Evolutionary conservation across 148 eudicot genomes (phyloP).

Genomic region (Chenopodium album): DNA sequence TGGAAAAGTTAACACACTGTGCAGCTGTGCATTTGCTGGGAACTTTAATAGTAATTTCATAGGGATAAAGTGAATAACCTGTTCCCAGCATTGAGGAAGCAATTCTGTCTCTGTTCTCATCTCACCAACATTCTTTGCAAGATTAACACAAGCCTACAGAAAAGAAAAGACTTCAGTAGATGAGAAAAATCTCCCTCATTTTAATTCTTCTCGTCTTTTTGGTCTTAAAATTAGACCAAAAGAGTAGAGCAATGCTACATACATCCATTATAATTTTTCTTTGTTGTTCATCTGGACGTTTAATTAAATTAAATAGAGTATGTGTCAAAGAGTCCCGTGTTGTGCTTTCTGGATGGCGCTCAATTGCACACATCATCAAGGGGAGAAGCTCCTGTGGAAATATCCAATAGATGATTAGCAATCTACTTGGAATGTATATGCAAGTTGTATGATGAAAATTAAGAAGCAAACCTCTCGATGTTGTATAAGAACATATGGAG

Average conservation of each 20-base stretch:
- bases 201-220: not conserved
- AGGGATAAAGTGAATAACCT: slow-evolving; percentile 46
- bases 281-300: slow-evolving; percentile 98
- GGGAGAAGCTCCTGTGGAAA: slow-evolving; percentile 90
- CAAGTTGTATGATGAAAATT: slow-evolving; percentile 11
- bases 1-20: slow-evolving; percentile 9
- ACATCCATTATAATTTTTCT: slow-evolving; percentile 97
- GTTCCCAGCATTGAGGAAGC: slow-evolving; percentile 99
- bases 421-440: slow-evolving; percentile 8
- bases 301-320: slow-evolving; percentile 87
- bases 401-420: slow-evolving; percentile 15
- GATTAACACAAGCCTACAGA: slow-evolving; percentile 89
- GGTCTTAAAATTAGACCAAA: not conserved
- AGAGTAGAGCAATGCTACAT: slow-evolving; percentile 31
- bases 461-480: slow-evolving; percentile 78
- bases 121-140: slow-evolving; percentile 91
- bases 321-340: slow-evolving; percentile 96
- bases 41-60: not conserved
- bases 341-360: slow-evolving; percentile 91
- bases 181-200: not conserved
- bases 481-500: slow-evolving; percentile 93
- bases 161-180: slow-evolving; percentile 9
- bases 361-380: slow-evolving; percentile 98
- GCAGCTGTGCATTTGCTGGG: slow-evolving; percentile 8
- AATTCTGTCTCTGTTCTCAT: slow-evolving; percentile 98